These are phyloP conservation scores for Sarcodon aspratus DNA, from an alignment of 768 basidiomycete species.

Conservation along the genomic window DNA sequence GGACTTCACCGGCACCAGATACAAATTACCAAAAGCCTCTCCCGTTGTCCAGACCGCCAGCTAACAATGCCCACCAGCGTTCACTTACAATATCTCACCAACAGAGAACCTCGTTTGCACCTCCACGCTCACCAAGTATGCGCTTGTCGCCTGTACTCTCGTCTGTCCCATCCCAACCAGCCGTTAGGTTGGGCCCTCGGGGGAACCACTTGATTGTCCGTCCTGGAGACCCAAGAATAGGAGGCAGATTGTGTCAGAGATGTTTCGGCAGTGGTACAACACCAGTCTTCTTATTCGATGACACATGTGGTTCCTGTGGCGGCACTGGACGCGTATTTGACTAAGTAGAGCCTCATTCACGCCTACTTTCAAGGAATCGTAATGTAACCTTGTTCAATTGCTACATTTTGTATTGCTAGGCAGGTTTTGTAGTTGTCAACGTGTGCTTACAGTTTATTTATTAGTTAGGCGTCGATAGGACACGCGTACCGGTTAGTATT, in stretches of 20 bases:
- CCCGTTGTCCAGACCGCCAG: constrained; percentile 5
- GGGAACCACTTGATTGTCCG: constrained; percentile 25
- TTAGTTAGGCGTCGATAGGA: no score
- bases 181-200: background rate
- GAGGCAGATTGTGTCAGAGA: constrained; percentile 52
- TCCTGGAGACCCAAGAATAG: constrained; percentile 62
- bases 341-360: no score
- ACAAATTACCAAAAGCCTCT: constrained; percentile 10
- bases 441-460: no score
- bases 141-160: constrained; percentile 13
- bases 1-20: constrained; percentile 12
- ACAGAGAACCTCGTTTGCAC: background rate
- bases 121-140: constrained; percentile 3
- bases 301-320: constrained; percentile 43
- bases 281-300: constrained; percentile 31
- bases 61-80: background rate
- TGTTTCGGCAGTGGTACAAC: constrained; percentile 50
- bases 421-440: no score
- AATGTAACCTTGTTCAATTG: no score
- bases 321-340: constrained; percentile 45
- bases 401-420: no score
- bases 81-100: background rate
- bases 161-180: background rate
- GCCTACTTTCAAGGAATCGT: no score
- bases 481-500: no score